Percentiles rank a stretch among this genome's conserved stretches.
These are phyloP conservation scores for Plasmodium cynomolgi DNA, from an alignment of 169 alveolate species.

Conservation along the genomic window DNA sequence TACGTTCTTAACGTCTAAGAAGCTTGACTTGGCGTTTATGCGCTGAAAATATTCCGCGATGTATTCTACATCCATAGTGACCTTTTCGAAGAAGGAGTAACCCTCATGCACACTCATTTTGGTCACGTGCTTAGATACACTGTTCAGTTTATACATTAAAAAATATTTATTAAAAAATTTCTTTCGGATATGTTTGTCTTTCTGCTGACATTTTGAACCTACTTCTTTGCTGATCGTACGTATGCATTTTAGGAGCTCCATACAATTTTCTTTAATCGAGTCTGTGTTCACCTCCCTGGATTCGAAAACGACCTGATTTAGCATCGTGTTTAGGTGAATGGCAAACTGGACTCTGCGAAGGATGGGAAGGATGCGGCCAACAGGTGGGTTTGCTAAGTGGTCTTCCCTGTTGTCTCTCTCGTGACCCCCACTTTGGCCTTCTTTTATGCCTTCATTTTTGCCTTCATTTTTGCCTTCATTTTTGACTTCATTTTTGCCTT, in stretches of 20 bases:
- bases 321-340: slow-evolving; percentile 2
- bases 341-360: slow-evolving; percentile 39
- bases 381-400: not conserved
- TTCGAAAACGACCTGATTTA: slow-evolving; percentile 27
- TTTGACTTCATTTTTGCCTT: not conserved
- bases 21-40: slow-evolving; percentile 37
- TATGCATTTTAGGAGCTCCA: slow-evolving; percentile 27
- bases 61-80: slow-evolving; percentile 8
- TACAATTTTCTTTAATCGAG: slow-evolving; percentile 28
- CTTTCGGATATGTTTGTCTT: not conserved
- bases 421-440: not conserved
- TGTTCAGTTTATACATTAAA: slow-evolving; percentile 46
- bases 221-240: slow-evolving; percentile 10
- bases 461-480: not conserved
- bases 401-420: not conserved
- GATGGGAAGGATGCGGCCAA: not conserved
- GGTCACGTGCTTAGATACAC: slow-evolving; percentile 43
- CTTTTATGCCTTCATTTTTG: not conserved
- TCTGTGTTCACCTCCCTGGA: not conserved
- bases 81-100: slow-evolving; percentile 30
- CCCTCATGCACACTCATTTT: slow-evolving; percentile 23
- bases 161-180: slow-evolving; percentile 63
- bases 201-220: not conserved
- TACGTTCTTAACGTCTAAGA: slow-evolving; percentile 40
- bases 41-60: slow-evolving; percentile 14